A percentile compares a stretch with the other conserved stretches of the same genome.
Conservation (phyloP, 805 yeast species). For the Komagataella populi region DNA sequence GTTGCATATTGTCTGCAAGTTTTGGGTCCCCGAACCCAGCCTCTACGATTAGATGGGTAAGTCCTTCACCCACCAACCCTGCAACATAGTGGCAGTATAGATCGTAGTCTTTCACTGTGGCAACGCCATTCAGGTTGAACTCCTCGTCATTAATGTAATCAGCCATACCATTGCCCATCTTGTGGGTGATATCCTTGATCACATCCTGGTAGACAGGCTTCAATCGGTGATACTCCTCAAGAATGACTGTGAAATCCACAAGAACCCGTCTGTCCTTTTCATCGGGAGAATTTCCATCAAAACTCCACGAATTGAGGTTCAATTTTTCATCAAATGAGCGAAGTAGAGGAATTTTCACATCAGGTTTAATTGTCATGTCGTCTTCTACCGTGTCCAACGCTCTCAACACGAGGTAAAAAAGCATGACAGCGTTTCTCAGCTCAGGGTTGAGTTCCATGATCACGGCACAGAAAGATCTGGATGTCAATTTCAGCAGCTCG, state of each 20-base stretch:
- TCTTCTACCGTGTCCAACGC: slow-evolving; percentile 95
- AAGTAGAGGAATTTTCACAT: slow-evolving; percentile 60
- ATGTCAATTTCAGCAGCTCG: slow-evolving; percentile 50
- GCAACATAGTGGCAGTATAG: slow-evolving; percentile 95
- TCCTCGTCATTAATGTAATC: slow-evolving; percentile 70
- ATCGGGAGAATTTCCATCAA: slow-evolving; percentile 54
- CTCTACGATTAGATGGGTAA: slow-evolving; percentile 66
- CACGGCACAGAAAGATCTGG: slow-evolving; percentile 91
- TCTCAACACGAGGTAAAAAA: slow-evolving; percentile 76
- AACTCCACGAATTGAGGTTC: slow-evolving; percentile 63
- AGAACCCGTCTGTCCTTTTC: slow-evolving; percentile 77
- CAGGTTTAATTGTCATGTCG: slow-evolving; percentile 75
- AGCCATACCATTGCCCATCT: slow-evolving; percentile 99
- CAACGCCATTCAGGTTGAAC: slow-evolving; percentile 69
- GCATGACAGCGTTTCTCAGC: slow-evolving; percentile 63
- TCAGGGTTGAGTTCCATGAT: slow-evolving; percentile 87
- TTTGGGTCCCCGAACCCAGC: slow-evolving; percentile 56
- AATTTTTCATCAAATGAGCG: slow-evolving; percentile 56
- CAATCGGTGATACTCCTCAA: slow-evolving; percentile 60
- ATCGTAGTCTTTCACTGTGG: slow-evolving; percentile 71
- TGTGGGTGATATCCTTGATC: slow-evolving; percentile 58
- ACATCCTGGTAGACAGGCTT: slow-evolving; percentile 68
- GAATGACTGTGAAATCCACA: slow-evolving; percentile 59
- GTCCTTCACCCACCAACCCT: slow-evolving; percentile 94
- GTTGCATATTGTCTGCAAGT: slow-evolving; percentile 36